A percentile compares a stretch with the other conserved stretches of the same genome.
phyloP scores from a whole-genome alignment of 768 basidiomycete genomes.

The Termitomyces heimii region DNA sequence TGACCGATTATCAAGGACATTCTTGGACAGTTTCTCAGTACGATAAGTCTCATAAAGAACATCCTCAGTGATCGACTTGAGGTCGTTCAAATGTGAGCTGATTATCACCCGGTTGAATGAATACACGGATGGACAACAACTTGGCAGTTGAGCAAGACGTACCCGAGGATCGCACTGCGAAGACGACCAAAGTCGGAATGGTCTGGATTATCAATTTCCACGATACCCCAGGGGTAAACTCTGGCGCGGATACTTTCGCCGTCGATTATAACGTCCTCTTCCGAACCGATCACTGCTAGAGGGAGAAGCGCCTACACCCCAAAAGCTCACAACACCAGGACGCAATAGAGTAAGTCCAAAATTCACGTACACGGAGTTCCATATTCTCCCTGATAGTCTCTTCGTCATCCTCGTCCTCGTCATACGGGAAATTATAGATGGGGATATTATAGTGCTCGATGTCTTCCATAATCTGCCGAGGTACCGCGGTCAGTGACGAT shows the following conservation, averaged over 20 bases:
- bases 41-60: slow-evolving; percentile 84
- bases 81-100: slow-evolving; percentile 77
- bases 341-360: no score
- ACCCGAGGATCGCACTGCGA: slow-evolving; percentile 69
- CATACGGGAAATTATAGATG: slow-evolving; percentile 93
- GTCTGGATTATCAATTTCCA: slow-evolving; percentile 87
- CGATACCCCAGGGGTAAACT: slow-evolving; percentile 89
- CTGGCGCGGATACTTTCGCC: slow-evolving; percentile 76
- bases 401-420: slow-evolving; percentile 90
- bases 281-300: slow-evolving; percentile 84
- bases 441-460: slow-evolving; percentile 87
- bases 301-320: slow-evolving; percentile 62
- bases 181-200: slow-evolving; percentile 85
- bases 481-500: slow-evolving; percentile 11
- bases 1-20: slow-evolving; percentile 52
- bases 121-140: slow-evolving; percentile 9
- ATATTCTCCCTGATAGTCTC: slow-evolving; percentile 87
- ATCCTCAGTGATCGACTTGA: slow-evolving; percentile 81
- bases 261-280: slow-evolving; percentile 79
- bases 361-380: slow-evolving; percentile 62
- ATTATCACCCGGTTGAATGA: slow-evolving; percentile 11
- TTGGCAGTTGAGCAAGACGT: slow-evolving; percentile 17
- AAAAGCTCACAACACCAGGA: no score
- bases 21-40: slow-evolving; percentile 81
- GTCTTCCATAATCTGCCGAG: slow-evolving; percentile 80